Conservation (phyloP, 2,329 filamentous ascomycete species). For the Xylariomycetidae sp. region DNA sequence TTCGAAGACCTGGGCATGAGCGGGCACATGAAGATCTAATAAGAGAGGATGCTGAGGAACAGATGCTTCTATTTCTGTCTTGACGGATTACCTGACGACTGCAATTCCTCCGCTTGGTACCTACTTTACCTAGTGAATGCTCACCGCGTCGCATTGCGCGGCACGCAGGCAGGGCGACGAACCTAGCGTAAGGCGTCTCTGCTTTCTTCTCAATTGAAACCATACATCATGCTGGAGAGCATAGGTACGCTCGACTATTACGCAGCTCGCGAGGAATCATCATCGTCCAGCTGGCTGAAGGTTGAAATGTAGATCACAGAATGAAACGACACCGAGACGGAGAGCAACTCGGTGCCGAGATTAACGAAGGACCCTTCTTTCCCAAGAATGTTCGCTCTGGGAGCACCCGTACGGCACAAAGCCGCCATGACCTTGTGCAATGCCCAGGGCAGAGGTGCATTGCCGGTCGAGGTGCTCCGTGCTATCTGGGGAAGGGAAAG, state of each 20-base stretch:
- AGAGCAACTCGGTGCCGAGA: slow-evolving; percentile 27
- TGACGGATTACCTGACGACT: too few species aligned
- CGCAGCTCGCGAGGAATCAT: not conserved
- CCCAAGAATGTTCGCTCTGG: slow-evolving; percentile 29
- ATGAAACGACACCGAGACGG: slow-evolving; percentile 31
- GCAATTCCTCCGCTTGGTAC: too few species aligned
- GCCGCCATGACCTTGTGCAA: slow-evolving; percentile 19
- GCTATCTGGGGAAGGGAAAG: slow-evolving; percentile 44
- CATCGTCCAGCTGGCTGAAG: not conserved
- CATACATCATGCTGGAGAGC: too few species aligned
- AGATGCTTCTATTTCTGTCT: too few species aligned
- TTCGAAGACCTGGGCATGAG: too few species aligned
- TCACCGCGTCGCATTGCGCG: too few species aligned
- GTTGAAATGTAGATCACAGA: slow-evolving; percentile 29
- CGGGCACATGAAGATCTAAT: too few species aligned
- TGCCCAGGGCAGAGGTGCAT: slow-evolving; percentile 13
- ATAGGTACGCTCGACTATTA: not conserved
- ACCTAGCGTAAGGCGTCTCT: too few species aligned
- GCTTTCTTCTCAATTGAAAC: too few species aligned
- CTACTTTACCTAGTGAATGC: too few species aligned
- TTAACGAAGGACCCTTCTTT: slow-evolving; percentile 33
- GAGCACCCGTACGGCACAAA: slow-evolving; percentile 20
- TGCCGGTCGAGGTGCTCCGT: slow-evolving; percentile 36
- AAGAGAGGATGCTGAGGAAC: too few species aligned
- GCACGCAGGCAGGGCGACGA: too few species aligned